Evolutionary conservation across 495 filamentous ascomycete species (phyloP).

Genomic region (Aspergillus affinis): DNA sequence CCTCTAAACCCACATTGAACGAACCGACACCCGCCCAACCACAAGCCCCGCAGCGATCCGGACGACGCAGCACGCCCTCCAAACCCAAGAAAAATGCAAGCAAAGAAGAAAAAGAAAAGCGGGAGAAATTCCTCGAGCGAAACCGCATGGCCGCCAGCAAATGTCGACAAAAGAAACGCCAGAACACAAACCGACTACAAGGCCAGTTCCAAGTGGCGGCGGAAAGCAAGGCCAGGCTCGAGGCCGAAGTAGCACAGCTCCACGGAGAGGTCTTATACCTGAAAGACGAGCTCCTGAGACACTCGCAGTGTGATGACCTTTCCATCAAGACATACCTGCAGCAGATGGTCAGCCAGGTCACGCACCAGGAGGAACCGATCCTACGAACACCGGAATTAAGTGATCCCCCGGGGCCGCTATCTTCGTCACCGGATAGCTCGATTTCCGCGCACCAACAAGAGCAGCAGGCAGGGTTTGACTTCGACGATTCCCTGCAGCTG

Average conservation of each 20-base stretch:
- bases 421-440: background rate
- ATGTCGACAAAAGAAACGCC: constrained; percentile 76
- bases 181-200: constrained; percentile 58
- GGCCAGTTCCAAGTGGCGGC: constrained; percentile 28
- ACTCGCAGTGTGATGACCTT: constrained; percentile 51
- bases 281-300: constrained; percentile 50
- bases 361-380: background rate
- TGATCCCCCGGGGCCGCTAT: background rate
- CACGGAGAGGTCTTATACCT: constrained; percentile 44
- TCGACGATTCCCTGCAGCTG: background rate
- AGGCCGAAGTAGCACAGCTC: constrained; percentile 32
- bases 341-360: constrained; percentile 24
- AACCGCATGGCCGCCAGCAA: constrained; percentile 77
- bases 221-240: constrained; percentile 22
- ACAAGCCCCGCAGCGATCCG: background rate
- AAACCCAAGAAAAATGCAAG: background rate
- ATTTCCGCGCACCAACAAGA: background rate
- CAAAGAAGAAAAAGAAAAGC: background rate
- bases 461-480: background rate
- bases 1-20: background rate
- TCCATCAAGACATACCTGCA: constrained; percentile 40
- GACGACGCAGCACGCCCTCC: background rate
- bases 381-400: background rate
- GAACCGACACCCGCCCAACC: background rate
- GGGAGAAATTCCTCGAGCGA: constrained; percentile 50